Conservation (phyloP, 176 grass and related monocot genomes). For the Pontederia crassipes region DNA sequence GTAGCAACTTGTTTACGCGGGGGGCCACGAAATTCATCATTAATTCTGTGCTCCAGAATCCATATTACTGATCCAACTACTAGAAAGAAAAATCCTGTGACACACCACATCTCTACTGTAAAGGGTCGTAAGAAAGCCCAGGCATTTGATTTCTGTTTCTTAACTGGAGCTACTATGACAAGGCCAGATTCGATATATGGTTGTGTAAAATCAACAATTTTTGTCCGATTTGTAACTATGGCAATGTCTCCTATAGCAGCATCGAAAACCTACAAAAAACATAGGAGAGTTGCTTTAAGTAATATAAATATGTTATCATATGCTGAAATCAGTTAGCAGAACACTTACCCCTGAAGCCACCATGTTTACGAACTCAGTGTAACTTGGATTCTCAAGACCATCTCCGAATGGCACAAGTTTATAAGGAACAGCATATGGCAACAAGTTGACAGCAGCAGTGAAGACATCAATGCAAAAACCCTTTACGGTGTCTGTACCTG, state of each 20-base stretch:
- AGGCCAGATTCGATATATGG: slow-evolving; percentile 80
- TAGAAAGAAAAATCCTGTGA: slow-evolving; percentile 65
- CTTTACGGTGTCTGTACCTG: slow-evolving; percentile 23
- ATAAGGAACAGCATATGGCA: slow-evolving; percentile 66
- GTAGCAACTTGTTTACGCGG: slow-evolving; percentile 67
- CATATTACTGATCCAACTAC: slow-evolving; percentile 75
- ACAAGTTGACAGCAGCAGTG: slow-evolving; percentile 58
- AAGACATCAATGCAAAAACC: slow-evolving; percentile 93
- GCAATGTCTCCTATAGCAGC: slow-evolving; percentile 69
- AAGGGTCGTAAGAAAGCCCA: slow-evolving; percentile 92
- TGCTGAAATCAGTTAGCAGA: no score
- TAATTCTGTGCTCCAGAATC: slow-evolving; percentile 89
- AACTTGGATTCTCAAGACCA: slow-evolving; percentile 58
- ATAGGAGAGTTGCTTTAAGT: not conserved
- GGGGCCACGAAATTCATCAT: slow-evolving; percentile 83
- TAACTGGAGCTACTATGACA: slow-evolving; percentile 72
- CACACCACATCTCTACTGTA: slow-evolving; percentile 75
- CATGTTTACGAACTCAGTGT: slow-evolving; percentile 28
- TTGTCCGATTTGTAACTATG: slow-evolving; percentile 67
- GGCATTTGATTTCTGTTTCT: slow-evolving; percentile 51
- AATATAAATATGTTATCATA: no score
- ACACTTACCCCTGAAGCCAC: no score
- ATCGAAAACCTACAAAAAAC: slow-evolving; percentile 52
- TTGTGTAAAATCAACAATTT: slow-evolving; percentile 66
- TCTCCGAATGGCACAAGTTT: slow-evolving; percentile 49